These are phyloP conservation scores for Podosphaera leucotricha DNA, from an alignment of 2,329 filamentous ascomycete genomes.

Conservation along the genomic window DNA sequence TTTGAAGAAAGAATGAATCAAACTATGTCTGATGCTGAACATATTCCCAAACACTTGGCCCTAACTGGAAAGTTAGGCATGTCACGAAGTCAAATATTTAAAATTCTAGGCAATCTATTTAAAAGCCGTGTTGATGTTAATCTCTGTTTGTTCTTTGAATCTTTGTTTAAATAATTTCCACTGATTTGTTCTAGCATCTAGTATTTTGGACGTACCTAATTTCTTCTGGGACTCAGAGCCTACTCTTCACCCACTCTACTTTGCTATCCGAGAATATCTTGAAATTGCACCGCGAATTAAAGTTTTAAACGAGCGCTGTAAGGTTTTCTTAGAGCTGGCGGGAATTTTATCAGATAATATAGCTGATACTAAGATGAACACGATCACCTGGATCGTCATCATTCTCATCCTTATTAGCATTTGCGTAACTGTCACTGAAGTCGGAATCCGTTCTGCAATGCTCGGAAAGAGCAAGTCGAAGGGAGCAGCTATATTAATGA, in stretches of 20 bases:
- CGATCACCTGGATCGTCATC: slow-evolving; percentile 96
- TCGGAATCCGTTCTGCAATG: slow-evolving; percentile 64
- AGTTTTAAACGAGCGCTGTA: slow-evolving; percentile 88
- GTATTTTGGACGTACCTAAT: slow-evolving; percentile 85
- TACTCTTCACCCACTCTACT: slow-evolving; percentile 81
- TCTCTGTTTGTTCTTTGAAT: slow-evolving; percentile 43
- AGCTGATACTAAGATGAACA: slow-evolving; percentile 83
- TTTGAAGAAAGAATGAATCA: slow-evolving; percentile 92
- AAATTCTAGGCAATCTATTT: slow-evolving; percentile 73
- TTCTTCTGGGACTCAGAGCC: slow-evolving; percentile 99
- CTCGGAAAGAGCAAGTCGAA: slow-evolving; percentile 21
- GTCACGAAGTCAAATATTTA: slow-evolving; percentile 77
- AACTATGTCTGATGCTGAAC: slow-evolving; percentile 81
- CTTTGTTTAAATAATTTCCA: slow-evolving; percentile 1
- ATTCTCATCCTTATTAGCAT: slow-evolving; percentile 80
- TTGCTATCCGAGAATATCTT: slow-evolving; percentile 84
- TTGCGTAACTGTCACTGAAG: slow-evolving; percentile 72
- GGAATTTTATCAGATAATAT: slow-evolving; percentile 87
- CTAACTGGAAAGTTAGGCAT: slow-evolving; percentile 78
- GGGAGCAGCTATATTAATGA: slow-evolving; percentile 1
- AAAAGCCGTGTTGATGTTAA: slow-evolving; percentile 93
- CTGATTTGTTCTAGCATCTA: slow-evolving; percentile 39
- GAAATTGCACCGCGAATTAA: slow-evolving; percentile 93
- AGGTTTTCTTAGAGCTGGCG: slow-evolving; percentile 86
- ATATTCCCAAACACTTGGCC: slow-evolving; percentile 72